These are phyloP conservation scores for Coleophoma crateriformis DNA, from an alignment of 2,329 filamentous ascomycete genomes.

Conservation along the genomic window DNA sequence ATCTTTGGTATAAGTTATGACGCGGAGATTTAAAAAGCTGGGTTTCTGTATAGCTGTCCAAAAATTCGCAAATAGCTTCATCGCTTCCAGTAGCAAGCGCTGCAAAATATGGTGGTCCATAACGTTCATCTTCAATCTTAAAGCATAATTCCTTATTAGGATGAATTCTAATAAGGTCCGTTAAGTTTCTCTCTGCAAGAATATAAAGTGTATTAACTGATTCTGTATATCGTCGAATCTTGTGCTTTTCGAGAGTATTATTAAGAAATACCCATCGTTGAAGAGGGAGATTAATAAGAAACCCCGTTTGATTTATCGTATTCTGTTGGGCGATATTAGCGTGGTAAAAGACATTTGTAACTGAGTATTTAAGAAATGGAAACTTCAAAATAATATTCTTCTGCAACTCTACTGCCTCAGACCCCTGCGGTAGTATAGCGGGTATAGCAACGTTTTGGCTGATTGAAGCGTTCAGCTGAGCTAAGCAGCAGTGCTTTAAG, in stretches of 20 bases:
- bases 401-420: conserved; percentile 16
- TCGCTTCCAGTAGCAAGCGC: conserved; percentile 25
- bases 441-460: conserved; percentile 7
- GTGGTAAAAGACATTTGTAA: conserved; percentile 34
- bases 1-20: conserved; percentile 4
- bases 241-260: conserved; percentile 25
- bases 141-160: conserved; percentile 13
- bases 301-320: conserved; percentile 25
- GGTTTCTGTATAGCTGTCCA: conserved; percentile 10
- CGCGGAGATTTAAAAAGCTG: conserved; percentile 2
- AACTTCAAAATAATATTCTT: conserved; percentile 18
- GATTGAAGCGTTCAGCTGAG: conserved; percentile 14
- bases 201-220: conserved; percentile 28
- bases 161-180: conserved; percentile 21
- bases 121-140: conserved; percentile 23
- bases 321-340: conserved; percentile 29
- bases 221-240: conserved; percentile 18
- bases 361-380: conserved; percentile 42
- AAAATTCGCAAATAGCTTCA: conserved; percentile 20
- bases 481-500: conserved; percentile 17
- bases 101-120: conserved; percentile 29
- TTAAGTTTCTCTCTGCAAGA: conserved; percentile 26
- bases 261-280: conserved; percentile 23
- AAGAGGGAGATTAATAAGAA: conserved; percentile 26
- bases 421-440: conserved; percentile 3